A percentile compares a stretch with the other conserved stretches of the same genome.
Evolutionary conservation across 1,139 yeast species (phyloP).

Genomic region (Diutina sp.): DNA sequence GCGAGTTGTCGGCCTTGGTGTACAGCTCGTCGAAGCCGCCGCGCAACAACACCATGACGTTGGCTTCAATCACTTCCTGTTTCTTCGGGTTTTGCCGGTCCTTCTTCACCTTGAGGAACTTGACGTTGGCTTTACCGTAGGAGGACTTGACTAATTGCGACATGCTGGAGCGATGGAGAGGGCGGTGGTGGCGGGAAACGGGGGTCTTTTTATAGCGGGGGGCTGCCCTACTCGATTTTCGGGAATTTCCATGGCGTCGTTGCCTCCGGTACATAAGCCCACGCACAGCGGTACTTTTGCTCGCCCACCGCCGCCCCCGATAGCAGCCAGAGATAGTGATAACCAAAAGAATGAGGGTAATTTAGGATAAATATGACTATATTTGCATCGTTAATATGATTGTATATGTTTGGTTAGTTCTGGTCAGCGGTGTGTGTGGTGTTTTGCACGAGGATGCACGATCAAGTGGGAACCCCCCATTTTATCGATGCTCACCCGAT

Average conservation of each 20-base stretch:
- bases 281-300: neutral
- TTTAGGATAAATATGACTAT: no score
- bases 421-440: no score
- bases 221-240: neutral
- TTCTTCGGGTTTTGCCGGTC: slow-evolving; percentile 54
- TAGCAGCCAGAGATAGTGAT: no score
- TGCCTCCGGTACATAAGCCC: neutral
- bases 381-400: no score
- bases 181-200: neutral
- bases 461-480: no score
- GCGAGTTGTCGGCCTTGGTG: slow-evolving; percentile 75
- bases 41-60: slow-evolving; percentile 58
- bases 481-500: no score
- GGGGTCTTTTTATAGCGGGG: neutral
- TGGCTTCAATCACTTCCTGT: slow-evolving; percentile 78
- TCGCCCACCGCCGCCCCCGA: no score
- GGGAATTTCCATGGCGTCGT: neutral
- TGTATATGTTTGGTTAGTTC: no score
- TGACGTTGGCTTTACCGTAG: slow-evolving; percentile 88
- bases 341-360: no score
- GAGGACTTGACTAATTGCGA: slow-evolving; percentile 12
- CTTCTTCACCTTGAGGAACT: slow-evolving; percentile 76
- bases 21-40: slow-evolving; percentile 73
- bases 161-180: neutral
- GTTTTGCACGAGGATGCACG: no score